These are phyloP conservation scores for Rhizophagus clarus DNA, from an alignment of 192 early-diverging fungal genomes.

Conservation along the genomic window DNA sequence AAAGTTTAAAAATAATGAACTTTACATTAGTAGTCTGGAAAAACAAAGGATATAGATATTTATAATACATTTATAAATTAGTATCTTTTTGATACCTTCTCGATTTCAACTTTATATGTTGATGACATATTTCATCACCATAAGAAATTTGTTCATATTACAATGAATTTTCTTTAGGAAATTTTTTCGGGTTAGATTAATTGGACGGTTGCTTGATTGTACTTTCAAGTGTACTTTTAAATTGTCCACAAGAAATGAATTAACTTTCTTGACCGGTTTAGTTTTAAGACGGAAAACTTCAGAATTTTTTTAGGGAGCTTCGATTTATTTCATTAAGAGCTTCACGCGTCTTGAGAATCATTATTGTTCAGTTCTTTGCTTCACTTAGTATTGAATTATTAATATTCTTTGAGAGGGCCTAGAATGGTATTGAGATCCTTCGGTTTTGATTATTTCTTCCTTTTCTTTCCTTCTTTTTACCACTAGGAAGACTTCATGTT, in stretches of 20 bases:
- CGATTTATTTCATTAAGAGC: neutral
- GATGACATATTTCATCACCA: too few species aligned
- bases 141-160: too few species aligned
- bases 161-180: too few species aligned
- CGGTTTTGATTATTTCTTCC: neutral
- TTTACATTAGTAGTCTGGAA: too few species aligned
- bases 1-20: too few species aligned
- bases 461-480: neutral
- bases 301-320: neutral
- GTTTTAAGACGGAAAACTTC: neutral
- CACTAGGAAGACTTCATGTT: slow-evolving; percentile 10
- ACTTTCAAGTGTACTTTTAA: neutral
- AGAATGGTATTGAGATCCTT: neutral
- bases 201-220: neutral
- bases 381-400: slow-evolving; percentile 5
- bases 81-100: too few species aligned
- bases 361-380: neutral
- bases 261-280: neutral
- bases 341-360: slow-evolving; percentile 11
- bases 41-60: too few species aligned
- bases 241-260: neutral
- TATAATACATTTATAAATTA: too few species aligned
- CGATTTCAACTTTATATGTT: too few species aligned
- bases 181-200: too few species aligned
- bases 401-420: neutral